phyloP scores from a whole-genome alignment of 2,329 filamentous ascomycete species.

The Colletotrichum cuscutae region DNA sequence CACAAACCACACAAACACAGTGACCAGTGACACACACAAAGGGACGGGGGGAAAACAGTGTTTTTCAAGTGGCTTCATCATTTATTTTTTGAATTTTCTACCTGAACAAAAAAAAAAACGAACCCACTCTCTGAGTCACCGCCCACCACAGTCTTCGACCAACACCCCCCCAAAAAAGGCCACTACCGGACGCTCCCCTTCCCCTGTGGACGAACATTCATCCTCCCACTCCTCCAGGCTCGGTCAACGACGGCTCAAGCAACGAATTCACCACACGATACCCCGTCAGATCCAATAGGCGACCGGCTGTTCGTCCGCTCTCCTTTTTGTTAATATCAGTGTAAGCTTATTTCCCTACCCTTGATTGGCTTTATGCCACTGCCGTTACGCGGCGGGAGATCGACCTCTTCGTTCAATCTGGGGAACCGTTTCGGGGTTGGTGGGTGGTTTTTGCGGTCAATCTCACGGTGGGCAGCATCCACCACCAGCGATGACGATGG shows the following conservation, averaged over 20 bases:
- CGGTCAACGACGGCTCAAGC: slow-evolving; percentile 36
- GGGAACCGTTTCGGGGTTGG: not conserved
- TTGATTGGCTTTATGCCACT: not conserved
- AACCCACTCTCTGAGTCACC: slow-evolving; percentile 29
- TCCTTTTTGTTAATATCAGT: not conserved
- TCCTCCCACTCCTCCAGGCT: slow-evolving; percentile 22
- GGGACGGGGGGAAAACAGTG: too few relatives aligned
- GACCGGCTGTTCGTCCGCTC: not conserved
- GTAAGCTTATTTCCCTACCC: slow-evolving; percentile 12
- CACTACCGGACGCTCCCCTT: slow-evolving; percentile 16
- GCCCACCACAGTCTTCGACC: not conserved
- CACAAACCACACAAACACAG: not conserved
- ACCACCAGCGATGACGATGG: not conserved
- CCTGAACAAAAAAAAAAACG: not conserved
- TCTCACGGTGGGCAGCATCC: slow-evolving; percentile 9
- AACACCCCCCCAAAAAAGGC: slow-evolving; percentile 12
- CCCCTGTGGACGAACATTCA: slow-evolving; percentile 36
- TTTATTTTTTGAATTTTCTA: not conserved
- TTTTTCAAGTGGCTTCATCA: not conserved
- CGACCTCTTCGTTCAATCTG: not conserved
- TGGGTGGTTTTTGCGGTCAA: not conserved
- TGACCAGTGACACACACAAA: not conserved
- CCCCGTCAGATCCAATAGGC: slow-evolving; percentile 23
- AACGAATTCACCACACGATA: slow-evolving; percentile 25
- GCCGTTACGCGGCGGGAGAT: not conserved